Base-by-base conservation (phyloP, 371 early-diverging fungal species). In the Mycotypha africana region DNA sequence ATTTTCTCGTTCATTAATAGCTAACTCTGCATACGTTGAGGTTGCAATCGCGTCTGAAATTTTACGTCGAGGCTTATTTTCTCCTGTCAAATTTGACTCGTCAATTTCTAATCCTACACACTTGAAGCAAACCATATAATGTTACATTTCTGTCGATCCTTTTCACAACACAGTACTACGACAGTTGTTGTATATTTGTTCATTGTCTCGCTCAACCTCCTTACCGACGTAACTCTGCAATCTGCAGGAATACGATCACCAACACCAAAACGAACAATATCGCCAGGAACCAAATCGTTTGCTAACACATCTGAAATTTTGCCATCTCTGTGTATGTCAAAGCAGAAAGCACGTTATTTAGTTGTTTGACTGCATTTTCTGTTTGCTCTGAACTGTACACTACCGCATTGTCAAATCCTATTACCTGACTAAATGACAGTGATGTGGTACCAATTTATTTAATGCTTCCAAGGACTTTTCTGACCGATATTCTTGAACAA, bases 161-260 rank as follows among this genome's bases (percentile, higher is more conserved):
- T 3, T 17, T 9, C 14, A 21, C 9, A 25, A 25, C 9, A 45
- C 64, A n/a, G n/a, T n/a, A n/a, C n/a, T n/a, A n/a, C n/a, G n/a
- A n/a, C n/a, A n/a, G n/a, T n/a, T n/a, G n/a, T n/a, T n/a, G n/a
- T n/a, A n/a, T n/a, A n/a, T n/a, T n/a, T n/a, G n/a, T n/a, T n/a
- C n/a, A n/a, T n/a, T n/a, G n/a, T n/a, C n/a, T n/a, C n/a, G n/a
- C n/a, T n/a, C n/a, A n/a, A n/a, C n/a, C n/a, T n/a, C n/a, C n/a
- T 58, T 68, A 86, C 85, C 9, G 70, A 50, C 14, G 81, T 61
- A 25, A 91, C 52, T 35, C 92, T 77, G 42, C 88, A 70, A 61
- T 93, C 94, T 1, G 94, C 92, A 15, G 94, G 92, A 30, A 93
- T 83, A 38, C 92, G 69, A 66, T 93, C 94, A n/a, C 94, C 94